Evolutionary conservation across 768 basidiomycete species (phyloP).

Genomic region (Boletus rufocinnamomeus): DNA sequence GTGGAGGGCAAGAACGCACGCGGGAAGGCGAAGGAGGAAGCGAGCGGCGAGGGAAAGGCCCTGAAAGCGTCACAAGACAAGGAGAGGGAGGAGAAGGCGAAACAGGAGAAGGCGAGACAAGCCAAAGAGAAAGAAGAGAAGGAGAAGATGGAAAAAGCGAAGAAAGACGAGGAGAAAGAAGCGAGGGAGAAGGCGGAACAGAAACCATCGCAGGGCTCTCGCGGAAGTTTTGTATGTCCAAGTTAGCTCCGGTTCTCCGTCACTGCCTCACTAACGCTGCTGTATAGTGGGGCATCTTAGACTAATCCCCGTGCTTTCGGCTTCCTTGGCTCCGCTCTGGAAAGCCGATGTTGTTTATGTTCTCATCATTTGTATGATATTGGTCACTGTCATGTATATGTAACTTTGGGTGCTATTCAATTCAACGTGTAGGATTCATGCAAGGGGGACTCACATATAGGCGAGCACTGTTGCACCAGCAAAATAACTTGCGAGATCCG

Average conservation of each 20-base stretch:
- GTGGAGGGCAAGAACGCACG: background rate
- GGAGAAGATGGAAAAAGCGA: background rate
- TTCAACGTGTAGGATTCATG: background rate
- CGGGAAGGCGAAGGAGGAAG: background rate
- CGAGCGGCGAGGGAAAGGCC: background rate
- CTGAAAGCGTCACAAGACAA: background rate
- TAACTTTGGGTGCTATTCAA: constrained; percentile 3
- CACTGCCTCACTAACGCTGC: background rate
- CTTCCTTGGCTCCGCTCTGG: background rate
- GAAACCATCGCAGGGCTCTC: background rate
- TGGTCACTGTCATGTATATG: background rate
- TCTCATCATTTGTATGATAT: constrained; percentile 8
- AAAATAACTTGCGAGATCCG: background rate
- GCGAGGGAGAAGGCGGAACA: background rate
- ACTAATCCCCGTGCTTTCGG: background rate
- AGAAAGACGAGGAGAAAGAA: background rate
- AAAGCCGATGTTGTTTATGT: constrained; percentile 12
- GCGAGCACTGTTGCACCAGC: background rate
- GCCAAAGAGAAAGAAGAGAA: background rate
- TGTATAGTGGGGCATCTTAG: constrained; percentile 5
- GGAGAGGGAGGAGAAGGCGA: background rate
- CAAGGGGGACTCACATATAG: background rate
- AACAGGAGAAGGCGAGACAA: background rate
- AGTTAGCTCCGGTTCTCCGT: background rate
- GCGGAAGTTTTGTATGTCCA: constrained; percentile 5